phyloP scores from a whole-genome alignment of 495 filamentous ascomycete species.

The Daldinia childiae region DNA sequence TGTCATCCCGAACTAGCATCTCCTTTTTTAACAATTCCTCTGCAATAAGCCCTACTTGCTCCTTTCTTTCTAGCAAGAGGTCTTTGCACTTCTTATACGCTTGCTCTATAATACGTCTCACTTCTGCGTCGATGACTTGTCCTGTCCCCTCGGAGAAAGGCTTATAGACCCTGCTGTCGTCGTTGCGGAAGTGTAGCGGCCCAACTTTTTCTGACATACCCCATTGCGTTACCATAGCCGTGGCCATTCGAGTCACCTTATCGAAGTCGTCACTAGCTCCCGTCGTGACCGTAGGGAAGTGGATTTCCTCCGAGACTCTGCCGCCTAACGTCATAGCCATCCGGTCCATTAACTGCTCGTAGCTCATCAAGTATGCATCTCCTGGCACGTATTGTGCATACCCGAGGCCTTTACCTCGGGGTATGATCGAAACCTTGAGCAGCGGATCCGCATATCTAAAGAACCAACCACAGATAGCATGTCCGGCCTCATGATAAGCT shows the following conservation, averaged over 20 bases:
- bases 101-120: conserved; percentile 86
- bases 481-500: conserved; percentile 97
- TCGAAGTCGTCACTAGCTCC: conserved; percentile 98
- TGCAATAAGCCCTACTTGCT: conserved; percentile 85
- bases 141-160: conserved; percentile 96
- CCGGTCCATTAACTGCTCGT: conserved; percentile 96
- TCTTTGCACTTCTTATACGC: conserved; percentile 91
- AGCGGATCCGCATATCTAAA: conserved; percentile 95
- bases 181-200: conserved; percentile 86
- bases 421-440: conserved; percentile 98
- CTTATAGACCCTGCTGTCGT: conserved; percentile 82
- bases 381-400: conserved; percentile 97
- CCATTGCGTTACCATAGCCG: conserved; percentile 96
- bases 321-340: conserved; percentile 99
- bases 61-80: conserved; percentile 84
- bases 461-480: conserved; percentile 99
- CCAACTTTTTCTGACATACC: conserved; percentile 96
- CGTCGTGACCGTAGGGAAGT: conserved; percentile 94
- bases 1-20: conserved; percentile 86
- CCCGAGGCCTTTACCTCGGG: conserved; percentile 90
- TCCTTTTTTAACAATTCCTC: conserved; percentile 95
- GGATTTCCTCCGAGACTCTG: conserved; percentile 91
- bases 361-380: conserved; percentile 93
- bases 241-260: conserved; percentile 96
- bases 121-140: conserved; percentile 88